Percentiles rank a stretch among this genome's conserved stretches.
phyloP scores from a whole-genome alignment of 1,284 basidiomycete species.

The Cutaneotrichosporon sp. region DNA sequence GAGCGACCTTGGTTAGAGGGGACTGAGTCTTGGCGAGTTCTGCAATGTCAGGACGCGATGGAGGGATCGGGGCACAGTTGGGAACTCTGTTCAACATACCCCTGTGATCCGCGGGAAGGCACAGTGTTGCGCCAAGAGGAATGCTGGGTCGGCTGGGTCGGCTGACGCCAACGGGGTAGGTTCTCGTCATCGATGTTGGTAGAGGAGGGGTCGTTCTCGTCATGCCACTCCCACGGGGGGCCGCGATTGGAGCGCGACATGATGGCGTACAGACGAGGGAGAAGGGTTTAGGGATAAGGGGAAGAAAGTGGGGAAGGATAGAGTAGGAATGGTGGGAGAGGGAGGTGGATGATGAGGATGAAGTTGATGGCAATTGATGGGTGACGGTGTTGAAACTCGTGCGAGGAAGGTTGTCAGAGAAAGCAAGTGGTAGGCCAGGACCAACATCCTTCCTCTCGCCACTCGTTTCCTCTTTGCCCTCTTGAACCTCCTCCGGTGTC shows the following conservation, averaged over 20 bases:
- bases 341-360: neutral
- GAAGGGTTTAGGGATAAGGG: neutral
- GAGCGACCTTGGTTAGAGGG: too few relatives aligned
- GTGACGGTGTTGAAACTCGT: neutral
- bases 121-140: neutral
- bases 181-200: neutral
- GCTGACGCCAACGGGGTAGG: neutral
- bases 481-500: too few relatives aligned
- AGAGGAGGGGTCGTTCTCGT: neutral
- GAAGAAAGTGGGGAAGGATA: neutral
- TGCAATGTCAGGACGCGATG: too few relatives aligned
- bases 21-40: too few relatives aligned
- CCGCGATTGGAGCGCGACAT: neutral
- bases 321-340: neutral
- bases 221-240: neutral
- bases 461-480: too few relatives aligned
- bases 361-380: neutral
- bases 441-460: neutral
- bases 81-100: too few relatives aligned
- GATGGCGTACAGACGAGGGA: neutral
- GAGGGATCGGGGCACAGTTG: too few relatives aligned
- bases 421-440: neutral
- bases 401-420: neutral
- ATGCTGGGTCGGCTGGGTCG: neutral
- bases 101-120: neutral